Conservation (phyloP, 2,329 filamentous ascomycete species). For the Colletotrichum musicola region DNA sequence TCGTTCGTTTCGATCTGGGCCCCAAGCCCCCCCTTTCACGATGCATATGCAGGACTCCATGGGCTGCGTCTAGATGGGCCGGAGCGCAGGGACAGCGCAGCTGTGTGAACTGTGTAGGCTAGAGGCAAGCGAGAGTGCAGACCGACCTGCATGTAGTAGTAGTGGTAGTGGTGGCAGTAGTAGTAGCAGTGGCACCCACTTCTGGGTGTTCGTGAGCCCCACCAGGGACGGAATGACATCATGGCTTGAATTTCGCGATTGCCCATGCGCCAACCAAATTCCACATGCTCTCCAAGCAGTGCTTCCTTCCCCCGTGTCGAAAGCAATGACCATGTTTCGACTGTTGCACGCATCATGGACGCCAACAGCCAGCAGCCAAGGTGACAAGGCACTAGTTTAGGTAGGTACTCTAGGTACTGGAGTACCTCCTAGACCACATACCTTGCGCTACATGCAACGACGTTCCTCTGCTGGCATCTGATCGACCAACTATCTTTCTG, state of each 20-base stretch:
- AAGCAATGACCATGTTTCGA: not conserved
- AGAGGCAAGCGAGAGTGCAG: too few relatives aligned
- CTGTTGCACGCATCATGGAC: conserved; percentile 31
- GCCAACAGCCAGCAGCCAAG: not conserved
- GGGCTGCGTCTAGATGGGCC: conserved; percentile 23
- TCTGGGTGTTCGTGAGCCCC: conserved; percentile 6
- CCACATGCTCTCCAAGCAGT: conserved; percentile 8
- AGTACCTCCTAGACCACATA: too few relatives aligned
- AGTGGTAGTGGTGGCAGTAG: too few relatives aligned
- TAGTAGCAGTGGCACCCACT: too few relatives aligned
- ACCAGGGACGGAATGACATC: conserved; percentile 30
- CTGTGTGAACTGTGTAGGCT: not conserved
- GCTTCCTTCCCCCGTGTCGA: too few relatives aligned
- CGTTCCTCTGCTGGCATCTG: not conserved
- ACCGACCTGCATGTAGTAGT: too few relatives aligned
- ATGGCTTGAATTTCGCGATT: conserved; percentile 11
- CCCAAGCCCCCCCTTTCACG: conserved; percentile 34
- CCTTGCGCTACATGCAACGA: conserved; percentile 12
- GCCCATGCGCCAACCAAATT: conserved; percentile 27
- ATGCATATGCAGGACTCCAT: conserved; percentile 36
- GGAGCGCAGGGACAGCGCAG: conserved; percentile 12
- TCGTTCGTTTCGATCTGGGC: conserved; percentile 31
- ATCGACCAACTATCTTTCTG: not conserved
- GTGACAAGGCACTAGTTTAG: too few relatives aligned
- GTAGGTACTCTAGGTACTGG: too few relatives aligned